Conservation (phyloP, 2,329 filamentous ascomycete species). For the Calonectria pseudoreteaudii region DNA sequence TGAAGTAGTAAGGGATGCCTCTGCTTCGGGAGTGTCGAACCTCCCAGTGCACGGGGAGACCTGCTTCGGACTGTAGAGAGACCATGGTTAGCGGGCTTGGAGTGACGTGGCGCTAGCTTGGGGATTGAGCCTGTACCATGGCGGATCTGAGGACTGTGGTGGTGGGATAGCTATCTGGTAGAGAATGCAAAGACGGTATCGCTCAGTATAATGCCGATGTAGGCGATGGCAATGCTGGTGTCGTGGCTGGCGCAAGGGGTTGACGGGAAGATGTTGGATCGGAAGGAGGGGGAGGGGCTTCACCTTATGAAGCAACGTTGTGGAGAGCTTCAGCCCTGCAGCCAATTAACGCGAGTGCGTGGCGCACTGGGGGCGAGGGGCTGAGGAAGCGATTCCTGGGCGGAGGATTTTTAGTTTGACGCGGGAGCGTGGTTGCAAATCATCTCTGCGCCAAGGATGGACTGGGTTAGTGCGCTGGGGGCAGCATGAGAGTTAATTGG, state of each 20-base stretch:
- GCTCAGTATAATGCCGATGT: not conserved
- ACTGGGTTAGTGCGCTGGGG: not conserved
- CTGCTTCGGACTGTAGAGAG: not conserved
- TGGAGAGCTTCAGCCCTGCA: not conserved
- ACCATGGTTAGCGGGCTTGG: not conserved
- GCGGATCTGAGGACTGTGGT: not conserved
- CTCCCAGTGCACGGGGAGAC: not conserved
- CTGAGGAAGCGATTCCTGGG: not conserved
- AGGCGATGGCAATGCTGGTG: not conserved
- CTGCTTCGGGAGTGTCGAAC: not conserved
- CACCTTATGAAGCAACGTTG: not conserved
- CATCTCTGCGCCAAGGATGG: not conserved
- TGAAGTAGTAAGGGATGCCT: not conserved
- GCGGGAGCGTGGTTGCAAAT: not conserved
- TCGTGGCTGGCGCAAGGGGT: not conserved
- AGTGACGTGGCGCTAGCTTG: not conserved
- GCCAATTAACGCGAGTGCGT: not conserved
- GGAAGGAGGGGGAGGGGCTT: constrained; percentile 1
- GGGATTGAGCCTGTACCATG: not conserved
- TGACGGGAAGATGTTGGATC: not conserved
- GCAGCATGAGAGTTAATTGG: not conserved
- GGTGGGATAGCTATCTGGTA: not conserved
- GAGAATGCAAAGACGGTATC: not conserved
- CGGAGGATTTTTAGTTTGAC: not conserved
- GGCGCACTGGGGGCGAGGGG: not conserved